phyloP scores from a whole-genome alignment of 2,329 filamentous ascomycete species.

The Microcyclosporella mali region DNA sequence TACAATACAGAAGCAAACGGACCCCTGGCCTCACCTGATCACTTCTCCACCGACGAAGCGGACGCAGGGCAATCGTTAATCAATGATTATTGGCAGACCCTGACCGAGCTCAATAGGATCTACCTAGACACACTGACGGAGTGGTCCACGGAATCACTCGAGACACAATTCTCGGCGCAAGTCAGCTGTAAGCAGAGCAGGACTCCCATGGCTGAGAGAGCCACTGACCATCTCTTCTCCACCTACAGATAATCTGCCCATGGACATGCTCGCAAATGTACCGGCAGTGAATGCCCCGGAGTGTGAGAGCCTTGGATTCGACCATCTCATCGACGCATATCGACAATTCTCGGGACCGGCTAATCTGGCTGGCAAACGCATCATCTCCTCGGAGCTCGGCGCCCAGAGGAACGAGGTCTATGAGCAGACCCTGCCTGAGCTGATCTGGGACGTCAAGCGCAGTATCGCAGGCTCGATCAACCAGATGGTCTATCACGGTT shows the following conservation, averaged over 20 bases:
- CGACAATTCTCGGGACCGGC: constrained; percentile 25
- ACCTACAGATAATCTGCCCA: constrained; percentile 27
- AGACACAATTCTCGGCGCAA: constrained; percentile 28
- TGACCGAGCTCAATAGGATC: constrained; percentile 28
- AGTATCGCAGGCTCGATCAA: constrained; percentile 40
- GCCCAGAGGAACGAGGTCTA: constrained; percentile 26
- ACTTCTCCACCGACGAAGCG: constrained; percentile 20
- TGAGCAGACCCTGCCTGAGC: constrained; percentile 26
- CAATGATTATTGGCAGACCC: constrained; percentile 27
- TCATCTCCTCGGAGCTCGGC: constrained; percentile 33
- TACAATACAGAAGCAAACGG: constrained; percentile 19
- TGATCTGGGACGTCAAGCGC: constrained; percentile 34
- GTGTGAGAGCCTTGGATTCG: constrained; percentile 32
- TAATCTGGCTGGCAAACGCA: constrained; percentile 22
- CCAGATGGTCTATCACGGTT: constrained; percentile 42
- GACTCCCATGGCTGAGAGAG: too few species aligned
- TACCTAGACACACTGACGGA: constrained; percentile 25
- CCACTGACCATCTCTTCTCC: too few species aligned
- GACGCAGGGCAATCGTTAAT: constrained; percentile 21
- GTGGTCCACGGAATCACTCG: constrained; percentile 24
- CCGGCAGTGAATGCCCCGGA: constrained; percentile 31
- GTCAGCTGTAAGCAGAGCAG: constrained; percentile 15
- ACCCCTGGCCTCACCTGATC: constrained; percentile 18
- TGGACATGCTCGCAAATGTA: constrained; percentile 31
- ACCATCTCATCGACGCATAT: constrained; percentile 29